These are phyloP conservation scores for Alternaria alternata DNA, from an alignment of 2,329 filamentous ascomycete species.

Conservation along the genomic window DNA sequence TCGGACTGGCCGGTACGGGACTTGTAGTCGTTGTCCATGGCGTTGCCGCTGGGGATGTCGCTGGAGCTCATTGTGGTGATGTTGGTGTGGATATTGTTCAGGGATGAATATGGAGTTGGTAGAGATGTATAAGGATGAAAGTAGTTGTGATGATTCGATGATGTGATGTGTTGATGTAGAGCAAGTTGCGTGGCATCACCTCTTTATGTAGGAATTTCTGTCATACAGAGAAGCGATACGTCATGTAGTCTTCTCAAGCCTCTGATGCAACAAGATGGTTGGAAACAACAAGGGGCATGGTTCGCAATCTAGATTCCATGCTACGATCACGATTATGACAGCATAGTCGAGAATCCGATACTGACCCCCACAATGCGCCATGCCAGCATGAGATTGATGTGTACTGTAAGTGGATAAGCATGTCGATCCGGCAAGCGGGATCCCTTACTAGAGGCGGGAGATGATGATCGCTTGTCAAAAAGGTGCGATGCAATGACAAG, in stretches of 20 bases:
- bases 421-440: conserved; percentile 21
- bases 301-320: conserved; percentile 2
- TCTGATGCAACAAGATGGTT: background rate
- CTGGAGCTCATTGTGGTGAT: conserved; percentile 42
- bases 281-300: background rate
- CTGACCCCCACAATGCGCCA: conserved; percentile 6
- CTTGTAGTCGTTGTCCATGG: conserved; percentile 56
- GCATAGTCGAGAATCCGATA: conserved; percentile 21
- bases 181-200: background rate
- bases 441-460: conserved; percentile 22
- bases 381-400: conserved; percentile 13
- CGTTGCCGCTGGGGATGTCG: conserved; percentile 45
- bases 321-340: conserved; percentile 29
- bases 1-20: conserved; percentile 56
- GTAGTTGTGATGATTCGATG: background rate
- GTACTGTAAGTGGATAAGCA: conserved; percentile 16
- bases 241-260: conserved; percentile 5
- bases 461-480: conserved; percentile 21
- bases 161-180: background rate
- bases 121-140: background rate
- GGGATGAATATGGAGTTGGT: background rate
- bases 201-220: conserved; percentile 7
- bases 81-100: background rate
- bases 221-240: background rate
- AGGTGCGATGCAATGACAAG: background rate